Evolutionary conservation across 345 rosid species (phyloP).

Genomic region (Erysimum cheiranthoides): DNA sequence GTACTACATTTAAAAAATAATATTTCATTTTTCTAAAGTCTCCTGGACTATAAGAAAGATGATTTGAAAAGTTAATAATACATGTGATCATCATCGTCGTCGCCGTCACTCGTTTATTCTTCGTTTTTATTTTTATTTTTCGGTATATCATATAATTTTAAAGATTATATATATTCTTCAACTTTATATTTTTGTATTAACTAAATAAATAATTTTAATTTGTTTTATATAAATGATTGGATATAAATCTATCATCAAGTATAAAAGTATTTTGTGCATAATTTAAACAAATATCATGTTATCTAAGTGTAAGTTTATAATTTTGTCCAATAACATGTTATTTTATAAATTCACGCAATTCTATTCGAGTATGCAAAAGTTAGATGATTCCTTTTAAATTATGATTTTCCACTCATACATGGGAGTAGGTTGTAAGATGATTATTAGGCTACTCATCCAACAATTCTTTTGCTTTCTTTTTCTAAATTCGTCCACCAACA

Average conservation of each 20-base stretch:
- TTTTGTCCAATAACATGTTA: no score
- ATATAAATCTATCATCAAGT: not conserved
- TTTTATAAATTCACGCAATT: not conserved
- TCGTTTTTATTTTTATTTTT: not conserved
- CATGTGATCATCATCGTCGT: not conserved
- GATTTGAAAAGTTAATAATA: not conserved
- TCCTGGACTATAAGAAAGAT: not conserved
- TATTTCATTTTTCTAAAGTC: not conserved
- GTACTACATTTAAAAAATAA: not conserved
- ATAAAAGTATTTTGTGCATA: no score
- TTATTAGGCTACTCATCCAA: not conserved
- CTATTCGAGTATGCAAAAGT: not conserved
- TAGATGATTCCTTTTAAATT: not conserved
- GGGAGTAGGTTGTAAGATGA: not conserved
- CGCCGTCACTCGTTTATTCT: not conserved
- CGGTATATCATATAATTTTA: not conserved
- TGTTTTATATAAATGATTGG: not conserved
- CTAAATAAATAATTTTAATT: not conserved
- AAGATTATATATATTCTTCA: not conserved
- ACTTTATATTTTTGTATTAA: not conserved
- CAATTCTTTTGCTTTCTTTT: not conserved
- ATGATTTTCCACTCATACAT: not conserved
- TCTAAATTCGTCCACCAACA: no score
- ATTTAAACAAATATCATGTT: no score
- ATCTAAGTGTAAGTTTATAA: no score